Evolutionary conservation across 345 rosid genomes (phyloP).

Genomic region (Atalantia buxifolia): DNA sequence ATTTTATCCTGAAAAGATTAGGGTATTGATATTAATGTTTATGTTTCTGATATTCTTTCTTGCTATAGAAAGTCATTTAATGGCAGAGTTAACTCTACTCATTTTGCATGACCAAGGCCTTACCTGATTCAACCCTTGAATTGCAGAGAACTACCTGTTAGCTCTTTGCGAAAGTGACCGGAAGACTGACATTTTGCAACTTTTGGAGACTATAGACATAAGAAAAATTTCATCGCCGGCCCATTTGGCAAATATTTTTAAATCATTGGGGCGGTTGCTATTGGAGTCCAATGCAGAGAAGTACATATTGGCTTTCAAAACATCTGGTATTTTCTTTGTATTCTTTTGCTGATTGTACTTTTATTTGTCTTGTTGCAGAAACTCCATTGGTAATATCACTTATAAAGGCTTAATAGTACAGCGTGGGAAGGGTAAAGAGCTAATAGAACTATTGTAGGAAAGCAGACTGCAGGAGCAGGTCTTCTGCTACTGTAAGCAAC

Average conservation of each 20-base stretch:
- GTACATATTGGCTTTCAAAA: constrained; percentile 47
- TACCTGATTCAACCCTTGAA: constrained; percentile 4
- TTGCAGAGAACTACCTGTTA: constrained; percentile 69
- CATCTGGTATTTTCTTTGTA: constrained; percentile 41
- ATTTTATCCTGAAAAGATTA: not conserved
- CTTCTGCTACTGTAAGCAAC: not conserved
- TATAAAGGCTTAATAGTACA: not conserved
- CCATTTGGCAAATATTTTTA: constrained; percentile 42
- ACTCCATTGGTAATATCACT: not conserved
- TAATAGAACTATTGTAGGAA: not conserved
- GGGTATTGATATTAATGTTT: not conserved
- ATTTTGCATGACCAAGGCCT: not conserved
- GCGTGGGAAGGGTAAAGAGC: not conserved
- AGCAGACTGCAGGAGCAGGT: not conserved
- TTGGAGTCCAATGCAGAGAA: constrained; percentile 51
- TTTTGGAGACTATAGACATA: constrained; percentile 60
- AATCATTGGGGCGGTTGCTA: constrained; percentile 57
- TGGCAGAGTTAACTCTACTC: not conserved
- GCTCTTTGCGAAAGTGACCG: constrained; percentile 66
- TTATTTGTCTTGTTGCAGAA: constrained; percentile 1
- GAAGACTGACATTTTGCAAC: constrained; percentile 47
- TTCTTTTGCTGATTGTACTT: not conserved
- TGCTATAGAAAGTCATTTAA: not conserved
- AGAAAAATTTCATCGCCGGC: constrained; percentile 41
- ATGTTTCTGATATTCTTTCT: not conserved